Evolutionary conservation across 2,329 filamentous ascomycete species (phyloP).

Genomic region (Diaporthe aspalathi): DNA sequence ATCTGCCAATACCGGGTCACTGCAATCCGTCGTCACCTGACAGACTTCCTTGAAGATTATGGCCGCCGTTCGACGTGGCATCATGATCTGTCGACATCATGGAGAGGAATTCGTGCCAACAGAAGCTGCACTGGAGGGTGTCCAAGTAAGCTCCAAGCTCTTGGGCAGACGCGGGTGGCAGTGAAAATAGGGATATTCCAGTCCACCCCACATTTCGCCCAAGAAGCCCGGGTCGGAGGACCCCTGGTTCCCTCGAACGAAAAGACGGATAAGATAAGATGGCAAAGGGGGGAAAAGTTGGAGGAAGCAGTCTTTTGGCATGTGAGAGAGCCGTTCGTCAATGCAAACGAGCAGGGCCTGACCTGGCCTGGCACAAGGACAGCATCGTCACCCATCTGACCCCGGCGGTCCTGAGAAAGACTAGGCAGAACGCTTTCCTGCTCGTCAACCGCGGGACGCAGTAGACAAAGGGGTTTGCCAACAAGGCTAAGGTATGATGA

Average conservation of each 20-base stretch:
- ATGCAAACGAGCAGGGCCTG: constrained; percentile 9
- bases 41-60: not conserved
- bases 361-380: constrained; percentile 13
- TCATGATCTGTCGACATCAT: constrained; percentile 24
- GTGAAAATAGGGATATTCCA: constrained; percentile 10
- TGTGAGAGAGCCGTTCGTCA: constrained; percentile 28
- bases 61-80: constrained; percentile 12
- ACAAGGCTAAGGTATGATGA: not conserved
- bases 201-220: not conserved
- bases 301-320: not conserved
- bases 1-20: not conserved
- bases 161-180: not conserved
- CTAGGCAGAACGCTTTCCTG: constrained; percentile 10
- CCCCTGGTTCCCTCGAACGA: constrained; percentile 17
- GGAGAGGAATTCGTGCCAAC: not conserved
- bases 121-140: constrained; percentile 3
- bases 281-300: not conserved
- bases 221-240: not conserved
- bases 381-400: constrained; percentile 1
- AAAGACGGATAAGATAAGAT: constrained; percentile 35
- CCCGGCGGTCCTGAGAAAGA: not conserved
- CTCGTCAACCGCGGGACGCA: constrained; percentile 1
- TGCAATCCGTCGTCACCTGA: constrained; percentile 22
- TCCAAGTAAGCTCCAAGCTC: not conserved
- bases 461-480: not conserved